Percentiles rank a stretch among this genome's conserved stretches.
phyloP scores from a whole-genome alignment of 176 grass and related monocot species.

The Raddia guianensis region DNA sequence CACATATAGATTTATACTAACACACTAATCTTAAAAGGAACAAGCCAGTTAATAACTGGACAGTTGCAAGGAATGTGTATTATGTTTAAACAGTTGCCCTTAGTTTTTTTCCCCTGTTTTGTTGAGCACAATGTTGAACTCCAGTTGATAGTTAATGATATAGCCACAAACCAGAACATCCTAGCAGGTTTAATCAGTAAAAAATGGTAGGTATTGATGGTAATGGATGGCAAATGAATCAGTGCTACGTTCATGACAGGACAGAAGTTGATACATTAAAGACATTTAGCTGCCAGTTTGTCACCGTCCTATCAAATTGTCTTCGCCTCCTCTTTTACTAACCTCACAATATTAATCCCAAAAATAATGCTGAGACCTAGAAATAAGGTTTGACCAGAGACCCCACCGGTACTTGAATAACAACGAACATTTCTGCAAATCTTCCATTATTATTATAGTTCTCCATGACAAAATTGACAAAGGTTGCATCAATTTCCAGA shows the following conservation, averaged over 20 bases:
- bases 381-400: background rate
- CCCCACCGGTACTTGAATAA: conserved; percentile 12
- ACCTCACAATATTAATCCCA: background rate
- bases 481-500: background rate
- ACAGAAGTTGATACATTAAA: background rate
- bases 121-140: background rate
- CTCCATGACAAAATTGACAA: background rate
- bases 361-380: background rate
- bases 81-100: conserved; percentile 4
- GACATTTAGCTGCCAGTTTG: background rate
- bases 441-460: background rate
- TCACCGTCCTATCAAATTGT: background rate
- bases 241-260: background rate
- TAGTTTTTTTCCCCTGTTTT: background rate
- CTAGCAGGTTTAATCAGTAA: conserved; percentile 9
- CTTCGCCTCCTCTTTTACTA: background rate
- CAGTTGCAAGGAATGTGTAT: background rate
- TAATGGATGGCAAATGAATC: background rate
- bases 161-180: background rate
- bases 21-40: background rate
- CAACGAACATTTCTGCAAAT: background rate
- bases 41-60: background rate
- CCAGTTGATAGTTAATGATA: conserved; percentile 3
- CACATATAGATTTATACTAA: background rate
- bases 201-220: background rate